Evolutionary conservation across 768 basidiomycete species (phyloP).

Genomic region (Boletus rubropictus): DNA sequence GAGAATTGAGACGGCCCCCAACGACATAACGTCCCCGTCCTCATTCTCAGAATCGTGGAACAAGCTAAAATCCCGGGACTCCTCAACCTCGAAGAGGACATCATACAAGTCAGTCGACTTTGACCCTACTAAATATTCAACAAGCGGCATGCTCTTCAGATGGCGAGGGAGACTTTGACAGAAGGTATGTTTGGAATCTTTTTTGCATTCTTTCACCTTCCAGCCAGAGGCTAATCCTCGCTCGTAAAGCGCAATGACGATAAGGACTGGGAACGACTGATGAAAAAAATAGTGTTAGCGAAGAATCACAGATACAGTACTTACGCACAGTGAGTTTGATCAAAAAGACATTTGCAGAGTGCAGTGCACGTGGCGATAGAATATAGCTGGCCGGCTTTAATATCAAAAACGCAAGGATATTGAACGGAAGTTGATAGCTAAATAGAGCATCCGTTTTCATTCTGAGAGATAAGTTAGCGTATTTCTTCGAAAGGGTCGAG

Average conservation of each 20-base stretch:
- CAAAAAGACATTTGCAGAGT: slow-evolving; percentile 78
- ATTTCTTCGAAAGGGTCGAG: neutral
- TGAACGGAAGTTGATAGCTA: slow-evolving; percentile 90
- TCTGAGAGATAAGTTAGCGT: slow-evolving; percentile 33
- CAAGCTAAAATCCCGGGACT: slow-evolving; percentile 40
- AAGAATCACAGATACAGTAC: neutral
- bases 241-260: slow-evolving; percentile 76
- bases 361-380: slow-evolving; percentile 71
- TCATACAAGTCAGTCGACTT: slow-evolving; percentile 63
- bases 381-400: slow-evolving; percentile 76
- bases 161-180: slow-evolving; percentile 64
- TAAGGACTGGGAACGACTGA: slow-evolving; percentile 70
- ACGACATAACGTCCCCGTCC: slow-evolving; percentile 8
- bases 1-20: slow-evolving; percentile 4
- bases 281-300: neutral
- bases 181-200: slow-evolving; percentile 47
- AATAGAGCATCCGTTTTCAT: slow-evolving; percentile 88
- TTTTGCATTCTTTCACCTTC: slow-evolving; percentile 46
- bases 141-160: slow-evolving; percentile 66
- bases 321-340: slow-evolving; percentile 68
- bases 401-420: slow-evolving; percentile 71
- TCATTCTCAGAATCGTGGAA: slow-evolving; percentile 51
- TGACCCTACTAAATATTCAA: slow-evolving; percentile 74
- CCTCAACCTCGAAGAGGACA: slow-evolving; percentile 72
- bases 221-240: slow-evolving; percentile 54